Base-by-base conservation (phyloP, 129 eudicot genomes). In the Flaveria linearis region DNA sequence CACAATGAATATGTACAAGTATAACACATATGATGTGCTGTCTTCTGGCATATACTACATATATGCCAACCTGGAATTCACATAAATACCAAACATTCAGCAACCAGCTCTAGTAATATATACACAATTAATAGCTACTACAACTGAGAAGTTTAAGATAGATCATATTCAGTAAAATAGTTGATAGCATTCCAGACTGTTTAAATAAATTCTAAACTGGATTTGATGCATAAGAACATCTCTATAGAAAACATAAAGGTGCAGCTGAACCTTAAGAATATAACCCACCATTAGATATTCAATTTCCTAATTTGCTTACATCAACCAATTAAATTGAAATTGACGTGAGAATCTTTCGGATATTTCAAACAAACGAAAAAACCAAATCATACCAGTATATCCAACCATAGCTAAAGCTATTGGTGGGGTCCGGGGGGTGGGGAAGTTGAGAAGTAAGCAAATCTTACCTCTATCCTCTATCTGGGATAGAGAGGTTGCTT, bases 41-140 rank as follows among this genome's bases (percentile, higher is more conserved):
- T 69, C 86, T 88, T 94, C 86, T 87, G 87, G 81, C 99, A 94
- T 71, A 81, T 84, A 83, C 92, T 94, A 60, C 99, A 94, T 84
- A 94, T 86, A 86, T 94, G 99, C 99, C 99, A 94, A 80, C 99
- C 99, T 94, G 97, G 63, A 85, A 81, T 76, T 22, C 53, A 86
- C 28, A 75, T 49, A 85, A 71, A 63, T 76, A 41, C 43, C 78
- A 74, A 7, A 77, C 20, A 71, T 74, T 46, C 0, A n/a, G 52
- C 53, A 80, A 17, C 74, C 28, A 33, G 26, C 55, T 26, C 20
- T 73, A 63, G 28, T 39, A 22, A 20, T 45, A 53, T 45, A 53
- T 15, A 49, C 46, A 50, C 15, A 46, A 53, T 1, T 9, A 41
- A 67, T 17, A 47, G 25, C 71, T 23, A 69, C 52, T n/a, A 63